Evolutionary conservation across 2,329 filamentous ascomycete species (phyloP).

Genomic region (Drechslera avenae): DNA sequence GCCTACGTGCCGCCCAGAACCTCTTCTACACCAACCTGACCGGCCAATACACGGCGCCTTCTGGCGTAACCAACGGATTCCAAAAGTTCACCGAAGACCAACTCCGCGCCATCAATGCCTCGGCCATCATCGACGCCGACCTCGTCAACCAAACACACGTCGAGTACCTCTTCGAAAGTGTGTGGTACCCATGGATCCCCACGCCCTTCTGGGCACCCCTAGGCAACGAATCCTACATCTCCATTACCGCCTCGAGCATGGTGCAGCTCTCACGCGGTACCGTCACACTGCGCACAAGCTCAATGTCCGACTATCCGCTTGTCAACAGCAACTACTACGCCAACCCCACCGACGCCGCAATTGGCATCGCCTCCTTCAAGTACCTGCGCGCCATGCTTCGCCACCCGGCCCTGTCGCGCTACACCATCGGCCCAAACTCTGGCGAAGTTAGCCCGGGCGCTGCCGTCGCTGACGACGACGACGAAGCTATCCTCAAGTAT

Average conservation of each 20-base stretch:
- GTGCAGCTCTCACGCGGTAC: conserved; percentile 44
- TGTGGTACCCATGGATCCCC: conserved; percentile 35
- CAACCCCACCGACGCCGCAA: conserved; percentile 36
- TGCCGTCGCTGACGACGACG: conserved; percentile 27
- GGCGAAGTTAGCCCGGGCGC: conserved; percentile 40
- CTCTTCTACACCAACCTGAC: conserved; percentile 36
- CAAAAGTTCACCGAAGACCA: conserved; percentile 22
- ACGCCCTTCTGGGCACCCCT: conserved; percentile 39
- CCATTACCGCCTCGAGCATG: conserved; percentile 34
- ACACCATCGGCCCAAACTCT: conserved; percentile 28
- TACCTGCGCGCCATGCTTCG: conserved; percentile 39
- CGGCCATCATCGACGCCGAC: conserved; percentile 20
- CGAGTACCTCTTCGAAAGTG: conserved; percentile 33
- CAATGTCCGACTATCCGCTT: conserved; percentile 38
- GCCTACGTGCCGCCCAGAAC: conserved; percentile 32
- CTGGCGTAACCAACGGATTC: conserved; percentile 43
- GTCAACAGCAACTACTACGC: conserved; percentile 47
- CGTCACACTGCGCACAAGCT: conserved; percentile 38
- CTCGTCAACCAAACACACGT: conserved; percentile 37
- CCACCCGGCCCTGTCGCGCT: conserved; percentile 20
- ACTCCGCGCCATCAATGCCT: conserved; percentile 26
- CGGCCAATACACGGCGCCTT: conserved; percentile 39
- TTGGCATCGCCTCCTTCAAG: conserved; percentile 43
- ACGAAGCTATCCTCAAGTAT: conserved; percentile 36
- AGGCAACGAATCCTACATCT: conserved; percentile 43